phyloP scores from a whole-genome alignment of 176 grass and related monocot species.

The Alloteropsis semialata region DNA sequence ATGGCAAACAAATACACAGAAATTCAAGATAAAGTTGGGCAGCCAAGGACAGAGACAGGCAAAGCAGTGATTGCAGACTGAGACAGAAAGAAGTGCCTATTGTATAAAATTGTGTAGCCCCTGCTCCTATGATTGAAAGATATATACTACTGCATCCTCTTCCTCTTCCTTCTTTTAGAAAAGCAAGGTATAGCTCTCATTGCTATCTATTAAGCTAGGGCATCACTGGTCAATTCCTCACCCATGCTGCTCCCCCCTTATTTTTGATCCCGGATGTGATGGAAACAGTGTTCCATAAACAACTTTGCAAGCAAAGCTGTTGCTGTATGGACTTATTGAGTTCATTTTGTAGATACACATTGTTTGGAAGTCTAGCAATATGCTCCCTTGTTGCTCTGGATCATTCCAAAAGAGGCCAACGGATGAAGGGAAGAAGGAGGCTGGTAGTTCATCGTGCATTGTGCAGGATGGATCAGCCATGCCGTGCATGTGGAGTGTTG shows the following conservation, averaged over 20 bases:
- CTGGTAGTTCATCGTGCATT: constrained; percentile 35
- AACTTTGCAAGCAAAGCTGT: not conserved
- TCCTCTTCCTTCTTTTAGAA: constrained; percentile 34
- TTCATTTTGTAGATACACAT: constrained; percentile 13
- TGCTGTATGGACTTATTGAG: not conserved
- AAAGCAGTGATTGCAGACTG: constrained; percentile 40
- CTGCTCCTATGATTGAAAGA: constrained; percentile 39
- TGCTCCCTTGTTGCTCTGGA: constrained; percentile 31
- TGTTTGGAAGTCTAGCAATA: constrained; percentile 29
- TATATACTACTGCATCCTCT: constrained; percentile 26
- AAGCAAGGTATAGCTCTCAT: constrained; percentile 52
- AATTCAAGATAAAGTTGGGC: constrained; percentile 52
- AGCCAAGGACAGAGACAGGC: constrained; percentile 40
- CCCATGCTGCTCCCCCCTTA: constrained; percentile 47
- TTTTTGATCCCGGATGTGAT: constrained; percentile 39
- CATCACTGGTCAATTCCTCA: constrained; percentile 47
- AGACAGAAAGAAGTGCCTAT: constrained; percentile 56
- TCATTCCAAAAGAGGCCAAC: constrained; percentile 37
- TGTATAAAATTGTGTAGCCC: constrained; percentile 36
- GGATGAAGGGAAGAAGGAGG: not conserved
- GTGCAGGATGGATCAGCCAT: constrained; percentile 26
- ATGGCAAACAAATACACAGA: constrained; percentile 35
- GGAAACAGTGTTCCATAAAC: not conserved
- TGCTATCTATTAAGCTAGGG: constrained; percentile 52
- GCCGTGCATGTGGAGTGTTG: constrained; percentile 40